Base-by-base conservation (phyloP, 345 rosid genomes). In the Eucalyptus curtisii region DNA sequence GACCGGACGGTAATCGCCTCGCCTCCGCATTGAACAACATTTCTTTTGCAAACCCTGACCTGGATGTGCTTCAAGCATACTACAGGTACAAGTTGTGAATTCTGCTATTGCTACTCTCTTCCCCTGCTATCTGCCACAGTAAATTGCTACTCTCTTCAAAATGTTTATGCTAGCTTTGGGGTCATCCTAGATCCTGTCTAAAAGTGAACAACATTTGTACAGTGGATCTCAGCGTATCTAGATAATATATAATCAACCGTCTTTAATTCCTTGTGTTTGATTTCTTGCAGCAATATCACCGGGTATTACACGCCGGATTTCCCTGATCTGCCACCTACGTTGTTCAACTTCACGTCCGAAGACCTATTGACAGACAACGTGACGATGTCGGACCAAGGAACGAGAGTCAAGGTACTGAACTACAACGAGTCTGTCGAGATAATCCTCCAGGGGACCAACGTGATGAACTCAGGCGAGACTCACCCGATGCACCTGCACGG, bases 1-100 rank as follows among this genome's bases (percentile, higher is more conserved):
- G 93, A 42, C 93, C 92, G 2, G 91, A 88, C 10, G 92, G 93
- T 44, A 89, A 90, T 37, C 85, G 93, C 61, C 88, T 92, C 86
- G 91, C 95, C 30, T 91, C 95, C 2, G 92, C 94, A 59, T 86
- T 94, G 91, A 94, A 93, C 91, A 94, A 93, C 48, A 89, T 93
- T 5, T 89, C 91, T 6, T 94, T 91, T 48, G 91, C 88, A 10
- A 87, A 87, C 44, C 95, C 94, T 1, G 42, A 71, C 7, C 81
- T 89, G 37, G 92, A 93, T 59, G 53, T 93, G 2, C 68, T 94
- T 71, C 94, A 94, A 91, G 95, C 95, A 37, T 91, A 91, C 49
- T 89, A 91, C 92, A 86, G 88, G 93, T 90, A 92, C 48, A 22
- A 37, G n/a, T 64, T 64, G 81, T 25, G 40, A 49, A 40, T 17